Evolutionary conservation across 2,329 filamentous ascomycete genomes (phyloP), one percentile per base, ranked within the genome.

Genomic region (Diaporthe velutina): DNA sequence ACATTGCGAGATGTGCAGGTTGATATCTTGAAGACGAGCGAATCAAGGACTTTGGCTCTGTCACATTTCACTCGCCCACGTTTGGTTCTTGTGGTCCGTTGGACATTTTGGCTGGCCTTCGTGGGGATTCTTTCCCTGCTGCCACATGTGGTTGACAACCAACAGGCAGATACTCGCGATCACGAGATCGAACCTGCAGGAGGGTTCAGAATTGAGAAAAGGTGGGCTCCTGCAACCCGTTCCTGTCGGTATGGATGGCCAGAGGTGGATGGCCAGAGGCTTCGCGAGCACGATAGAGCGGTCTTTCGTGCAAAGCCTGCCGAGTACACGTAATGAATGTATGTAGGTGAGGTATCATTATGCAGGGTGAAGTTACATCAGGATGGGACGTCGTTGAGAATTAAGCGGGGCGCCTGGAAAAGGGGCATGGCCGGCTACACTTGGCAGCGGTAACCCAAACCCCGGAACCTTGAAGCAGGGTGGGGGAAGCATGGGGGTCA

Each of bases 1-100:
- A 13, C 8, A 19, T 22, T 35, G 19, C 17, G 10, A 35, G 40
- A 48, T n/a, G 6, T 33, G 15, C 40, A 15, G 50, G 25, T 50
- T 48, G 38, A 40, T 12, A 25, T n/a, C 1, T 9, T 42, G n/a
- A 25, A 42, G 15, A 61, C 8, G 33, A 25, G 58, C 4, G n/a
- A 42, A 30, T 19, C 38, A 28, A 61, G 38, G 8, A 1, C n/a
- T 19, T 28, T 28, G 58, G 22, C 38, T 61, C 58, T 28, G 58
- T 61, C 58, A 61, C 38, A 61, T 42, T 30, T 61, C n/a, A 42
- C 4, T 30, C 38, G 58, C 58, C 58, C 58, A 61, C 38, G n/a
- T 19, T 66, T 13, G 48, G 60, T 30, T 64, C 40, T 45, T 12
- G 13, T 22, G 25, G 40, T 30, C 48, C 40, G 40, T 45, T 64